Evolutionary conservation across 768 basidiomycete species (phyloP).

Genomic region (Termitomyces eurrhizus): DNA sequence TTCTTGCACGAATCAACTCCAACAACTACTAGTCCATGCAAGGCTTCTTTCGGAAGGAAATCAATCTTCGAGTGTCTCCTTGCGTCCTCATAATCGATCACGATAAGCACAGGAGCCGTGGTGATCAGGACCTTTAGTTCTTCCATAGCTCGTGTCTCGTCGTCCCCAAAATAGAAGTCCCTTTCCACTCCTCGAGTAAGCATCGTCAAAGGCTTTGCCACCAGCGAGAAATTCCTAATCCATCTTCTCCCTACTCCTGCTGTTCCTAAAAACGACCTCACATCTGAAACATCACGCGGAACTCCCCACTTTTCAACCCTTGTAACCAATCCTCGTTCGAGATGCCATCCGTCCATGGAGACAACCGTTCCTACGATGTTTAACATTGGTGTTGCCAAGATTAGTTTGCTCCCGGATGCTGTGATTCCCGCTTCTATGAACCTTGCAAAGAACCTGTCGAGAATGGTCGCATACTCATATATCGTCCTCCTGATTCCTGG

Average conservation of each 20-base stretch:
- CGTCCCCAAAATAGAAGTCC: too few species aligned
- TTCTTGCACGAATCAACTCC: constrained; percentile 28
- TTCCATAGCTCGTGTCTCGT: too few species aligned
- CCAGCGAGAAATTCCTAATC: constrained; percentile 19
- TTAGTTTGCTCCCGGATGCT: constrained; percentile 25
- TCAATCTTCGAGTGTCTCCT: neutral
- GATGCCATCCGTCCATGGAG: constrained; percentile 23
- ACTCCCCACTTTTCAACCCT: constrained; percentile 26
- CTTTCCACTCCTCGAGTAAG: neutral
- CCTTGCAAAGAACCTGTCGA: constrained; percentile 20
- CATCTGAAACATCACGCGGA: neutral
- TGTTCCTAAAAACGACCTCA: constrained; percentile 19
- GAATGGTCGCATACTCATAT: neutral
- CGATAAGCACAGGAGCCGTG: constrained; percentile 22
- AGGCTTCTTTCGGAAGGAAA: too few species aligned
- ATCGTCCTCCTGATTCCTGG: too few species aligned
- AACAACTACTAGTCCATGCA: constrained; percentile 26
- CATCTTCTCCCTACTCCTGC: constrained; percentile 19
- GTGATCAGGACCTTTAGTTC: too few species aligned
- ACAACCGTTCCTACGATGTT: constrained; percentile 26
- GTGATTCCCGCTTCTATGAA: constrained; percentile 26
- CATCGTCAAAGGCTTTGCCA: constrained; percentile 22
- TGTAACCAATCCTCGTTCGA: constrained; percentile 17
- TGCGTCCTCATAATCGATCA: constrained; percentile 26
- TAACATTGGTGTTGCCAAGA: constrained; percentile 14